phyloP scores from a whole-genome alignment of 208 protist species.

The Leishmania martiniquensis region DNA sequence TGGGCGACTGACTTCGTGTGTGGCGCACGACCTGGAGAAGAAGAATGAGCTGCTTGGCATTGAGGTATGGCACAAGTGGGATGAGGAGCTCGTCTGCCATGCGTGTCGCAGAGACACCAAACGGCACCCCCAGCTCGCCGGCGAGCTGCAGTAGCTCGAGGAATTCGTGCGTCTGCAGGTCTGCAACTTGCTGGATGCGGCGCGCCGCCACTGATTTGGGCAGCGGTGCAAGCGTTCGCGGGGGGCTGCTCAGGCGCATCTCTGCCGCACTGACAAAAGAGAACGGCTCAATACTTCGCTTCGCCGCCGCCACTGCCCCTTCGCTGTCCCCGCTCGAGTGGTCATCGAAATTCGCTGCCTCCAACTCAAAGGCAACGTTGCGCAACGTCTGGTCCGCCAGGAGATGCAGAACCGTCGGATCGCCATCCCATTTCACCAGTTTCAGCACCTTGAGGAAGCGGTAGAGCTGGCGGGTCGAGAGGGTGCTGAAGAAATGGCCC shows the following conservation, averaged over 20 bases:
- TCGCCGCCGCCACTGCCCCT: background rate
- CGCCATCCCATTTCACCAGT: constrained; percentile 49
- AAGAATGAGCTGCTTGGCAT: constrained; percentile 38
- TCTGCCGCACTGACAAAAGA: background rate
- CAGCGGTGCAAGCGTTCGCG: background rate
- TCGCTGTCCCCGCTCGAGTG: background rate
- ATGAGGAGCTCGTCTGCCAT: constrained; percentile 55
- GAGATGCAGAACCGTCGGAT: constrained; percentile 47
- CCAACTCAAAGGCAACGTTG: constrained; percentile 78
- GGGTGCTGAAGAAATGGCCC: constrained; percentile 76
- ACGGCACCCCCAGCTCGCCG: constrained; percentile 62
- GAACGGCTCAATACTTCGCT: constrained; percentile 1
- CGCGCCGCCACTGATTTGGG: constrained; percentile 16
- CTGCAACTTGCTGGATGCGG: constrained; percentile 41
- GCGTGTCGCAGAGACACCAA: constrained; percentile 39
- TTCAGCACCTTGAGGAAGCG: constrained; percentile 65
- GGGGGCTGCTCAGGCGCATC: background rate
- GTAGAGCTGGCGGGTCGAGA: constrained; percentile 81
- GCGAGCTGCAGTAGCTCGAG: constrained; percentile 63
- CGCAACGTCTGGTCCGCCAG: constrained; percentile 71
- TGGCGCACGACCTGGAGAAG: constrained; percentile 48
- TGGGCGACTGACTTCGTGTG: constrained; percentile 48
- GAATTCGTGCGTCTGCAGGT: constrained; percentile 48
- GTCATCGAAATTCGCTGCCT: constrained; percentile 27
- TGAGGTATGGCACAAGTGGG: constrained; percentile 55